phyloP scores from a whole-genome alignment of 306 rosid species.

The Fragaria iinumae region DNA sequence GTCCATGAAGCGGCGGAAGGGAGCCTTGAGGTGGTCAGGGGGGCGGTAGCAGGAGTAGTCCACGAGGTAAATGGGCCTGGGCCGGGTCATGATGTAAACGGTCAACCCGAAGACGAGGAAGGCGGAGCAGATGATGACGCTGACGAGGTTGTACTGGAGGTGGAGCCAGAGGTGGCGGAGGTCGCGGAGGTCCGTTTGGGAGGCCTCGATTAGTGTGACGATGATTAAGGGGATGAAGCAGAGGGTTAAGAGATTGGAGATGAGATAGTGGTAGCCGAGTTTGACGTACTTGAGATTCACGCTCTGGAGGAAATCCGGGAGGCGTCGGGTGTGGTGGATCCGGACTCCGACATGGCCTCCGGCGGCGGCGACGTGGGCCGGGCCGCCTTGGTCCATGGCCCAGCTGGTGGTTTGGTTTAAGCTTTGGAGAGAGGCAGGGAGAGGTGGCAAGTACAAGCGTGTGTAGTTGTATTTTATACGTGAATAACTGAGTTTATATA shows the following conservation, averaged over 20 bases:
- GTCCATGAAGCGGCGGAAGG: conserved; percentile 48
- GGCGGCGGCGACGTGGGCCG: conserved; percentile 23
- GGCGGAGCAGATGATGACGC: conserved; percentile 48
- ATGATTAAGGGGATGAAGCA: conserved; percentile 53
- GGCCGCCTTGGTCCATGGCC: conserved; percentile 49
- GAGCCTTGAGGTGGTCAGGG: conserved; percentile 56
- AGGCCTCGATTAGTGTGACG: conserved; percentile 55
- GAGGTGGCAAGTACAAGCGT: neutral
- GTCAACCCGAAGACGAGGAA: conserved; percentile 65
- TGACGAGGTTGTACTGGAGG: conserved; percentile 63
- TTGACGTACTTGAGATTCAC: conserved; percentile 78
- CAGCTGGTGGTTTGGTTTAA: neutral
- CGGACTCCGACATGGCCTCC: conserved; percentile 35
- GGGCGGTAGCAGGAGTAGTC: conserved; percentile 64
- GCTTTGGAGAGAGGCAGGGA: neutral
- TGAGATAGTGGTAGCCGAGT: conserved; percentile 73
- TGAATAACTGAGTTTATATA: no score
- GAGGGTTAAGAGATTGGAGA: conserved; percentile 58
- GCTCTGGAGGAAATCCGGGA: conserved; percentile 74
- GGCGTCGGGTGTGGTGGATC: conserved; percentile 54
- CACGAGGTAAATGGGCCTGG: conserved; percentile 53
- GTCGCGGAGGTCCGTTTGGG: conserved; percentile 51
- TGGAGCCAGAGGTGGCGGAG: conserved; percentile 64
- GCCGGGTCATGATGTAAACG: conserved; percentile 53
- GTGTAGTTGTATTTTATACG: neutral